Conservation (phyloP, 2,329 filamentous ascomycete species). For the Lasiodiplodia citricola region DNA sequence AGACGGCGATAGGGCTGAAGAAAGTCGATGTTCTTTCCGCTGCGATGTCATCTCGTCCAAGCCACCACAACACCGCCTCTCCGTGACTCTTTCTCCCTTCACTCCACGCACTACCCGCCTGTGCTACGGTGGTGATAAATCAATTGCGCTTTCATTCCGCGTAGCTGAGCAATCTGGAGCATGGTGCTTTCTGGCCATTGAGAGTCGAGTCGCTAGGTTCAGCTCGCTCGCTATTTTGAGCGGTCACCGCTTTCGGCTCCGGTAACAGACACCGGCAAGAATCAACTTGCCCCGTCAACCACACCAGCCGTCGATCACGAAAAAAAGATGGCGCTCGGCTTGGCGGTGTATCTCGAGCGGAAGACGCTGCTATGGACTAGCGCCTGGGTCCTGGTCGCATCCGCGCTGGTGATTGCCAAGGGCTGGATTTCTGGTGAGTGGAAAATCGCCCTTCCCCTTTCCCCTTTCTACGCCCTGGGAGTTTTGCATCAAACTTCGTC, state of each 20-base stretch:
- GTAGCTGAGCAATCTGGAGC: not conserved
- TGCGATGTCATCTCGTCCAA: slow-evolving; percentile 1
- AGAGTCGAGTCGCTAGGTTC: not conserved
- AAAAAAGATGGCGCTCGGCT: slow-evolving; percentile 10
- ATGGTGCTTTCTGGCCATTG: not conserved
- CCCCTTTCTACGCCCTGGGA: not conserved
- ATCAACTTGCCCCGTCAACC: not conserved
- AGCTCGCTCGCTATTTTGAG: not conserved
- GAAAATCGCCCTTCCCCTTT: not conserved
- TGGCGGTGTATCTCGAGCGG: slow-evolving; percentile 23
- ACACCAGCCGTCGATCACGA: not conserved
- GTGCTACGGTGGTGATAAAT: slow-evolving; percentile 3
- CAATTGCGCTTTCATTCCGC: slow-evolving; percentile 13
- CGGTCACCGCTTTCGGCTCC: slow-evolving; percentile 23
- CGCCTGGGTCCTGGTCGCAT: not conserved
- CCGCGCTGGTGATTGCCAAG: not conserved
- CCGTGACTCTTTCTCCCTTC: slow-evolving; percentile 5
- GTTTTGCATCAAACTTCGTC: not conserved
- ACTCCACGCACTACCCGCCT: not conserved
- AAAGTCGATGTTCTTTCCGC: slow-evolving; percentile 23
- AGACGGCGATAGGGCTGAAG: slow-evolving; percentile 18
- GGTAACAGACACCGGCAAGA: slow-evolving; percentile 14
- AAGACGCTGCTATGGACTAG: slow-evolving; percentile 21
- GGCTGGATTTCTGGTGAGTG: slow-evolving; percentile 22
- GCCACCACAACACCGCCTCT: slow-evolving; percentile 19